phyloP scores from a whole-genome alignment of 2,329 filamentous ascomycete genomes.

The Rosellinia necatrix region DNA sequence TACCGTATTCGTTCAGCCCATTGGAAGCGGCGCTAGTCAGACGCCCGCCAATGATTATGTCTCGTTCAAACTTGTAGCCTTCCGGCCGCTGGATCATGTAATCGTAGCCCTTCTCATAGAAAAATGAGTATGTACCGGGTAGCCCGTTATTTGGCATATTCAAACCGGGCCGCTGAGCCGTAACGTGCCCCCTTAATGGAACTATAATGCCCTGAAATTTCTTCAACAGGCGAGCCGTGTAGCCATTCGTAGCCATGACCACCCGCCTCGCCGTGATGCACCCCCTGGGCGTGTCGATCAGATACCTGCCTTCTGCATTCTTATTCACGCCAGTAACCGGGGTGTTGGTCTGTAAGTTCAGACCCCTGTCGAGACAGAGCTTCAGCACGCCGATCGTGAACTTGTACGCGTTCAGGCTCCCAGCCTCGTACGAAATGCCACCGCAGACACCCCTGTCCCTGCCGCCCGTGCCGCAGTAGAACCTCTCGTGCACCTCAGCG shows the following conservation, averaged over 20 bases:
- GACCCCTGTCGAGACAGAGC: conserved; percentile 47
- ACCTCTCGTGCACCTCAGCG: conserved; percentile 48
- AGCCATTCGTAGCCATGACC: conserved; percentile 59
- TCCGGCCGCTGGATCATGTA: conserved; percentile 66
- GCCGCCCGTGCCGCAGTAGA: conserved; percentile 42
- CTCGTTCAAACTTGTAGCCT: conserved; percentile 49
- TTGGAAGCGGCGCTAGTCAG: conserved; percentile 46
- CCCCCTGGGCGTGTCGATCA: conserved; percentile 50
- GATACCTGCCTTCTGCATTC: conserved; percentile 40
- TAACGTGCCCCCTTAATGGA: conserved; percentile 56
- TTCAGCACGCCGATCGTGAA: conserved; percentile 51
- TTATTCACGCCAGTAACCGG: conserved; percentile 42
- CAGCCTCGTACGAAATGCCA: conserved; percentile 51
- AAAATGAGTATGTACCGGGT: conserved; percentile 62
- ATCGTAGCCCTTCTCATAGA: conserved; percentile 65
- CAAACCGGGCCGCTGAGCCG: conserved; percentile 46
- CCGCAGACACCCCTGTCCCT: conserved; percentile 47
- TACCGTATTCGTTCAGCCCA: conserved; percentile 56
- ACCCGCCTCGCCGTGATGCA: conserved; percentile 48
- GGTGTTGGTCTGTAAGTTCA: conserved; percentile 60
- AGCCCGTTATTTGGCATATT: conserved; percentile 46
- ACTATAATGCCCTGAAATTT: conserved; percentile 53
- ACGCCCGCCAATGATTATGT: conserved; percentile 67
- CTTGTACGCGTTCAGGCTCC: conserved; percentile 47
- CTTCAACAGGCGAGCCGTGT: conserved; percentile 51